Percentiles rank a stretch among this genome's conserved stretches.
phyloP scores from a whole-genome alignment of 192 early-diverging fungal species.

The Umbelopsis vinacea region DNA sequence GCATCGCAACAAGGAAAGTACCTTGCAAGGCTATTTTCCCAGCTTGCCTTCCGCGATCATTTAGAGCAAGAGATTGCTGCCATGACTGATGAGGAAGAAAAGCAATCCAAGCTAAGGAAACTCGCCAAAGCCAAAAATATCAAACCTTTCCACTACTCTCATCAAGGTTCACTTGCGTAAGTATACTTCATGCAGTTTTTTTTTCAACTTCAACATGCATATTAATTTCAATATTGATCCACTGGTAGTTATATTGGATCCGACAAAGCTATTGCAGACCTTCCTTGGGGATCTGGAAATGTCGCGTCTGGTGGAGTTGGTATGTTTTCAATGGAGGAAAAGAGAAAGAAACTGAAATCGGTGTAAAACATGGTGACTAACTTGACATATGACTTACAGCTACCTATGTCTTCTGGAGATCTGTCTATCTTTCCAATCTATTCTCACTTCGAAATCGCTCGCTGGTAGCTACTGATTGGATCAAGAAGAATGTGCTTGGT shows the following conservation, averaged over 20 bases:
- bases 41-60: slow-evolving; percentile 49
- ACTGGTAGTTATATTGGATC: slow-evolving; percentile 71
- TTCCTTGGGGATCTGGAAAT: slow-evolving; percentile 72
- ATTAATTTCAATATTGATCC: neutral
- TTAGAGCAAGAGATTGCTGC: slow-evolving; percentile 25
- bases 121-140: slow-evolving; percentile 34
- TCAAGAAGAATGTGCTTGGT: slow-evolving; percentile 84
- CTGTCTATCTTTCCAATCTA: slow-evolving; percentile 69
- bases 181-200: neutral
- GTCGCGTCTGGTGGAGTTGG: slow-evolving; percentile 59
- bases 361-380: no score
- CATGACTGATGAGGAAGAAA: neutral
- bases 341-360: no score
- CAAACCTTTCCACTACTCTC: slow-evolving; percentile 76
- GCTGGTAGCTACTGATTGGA: slow-evolving; percentile 87
- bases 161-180: slow-evolving; percentile 76
- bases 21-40: slow-evolving; percentile 72
- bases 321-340: neutral
- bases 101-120: slow-evolving; percentile 3
- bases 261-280: slow-evolving; percentile 88
- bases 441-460: slow-evolving; percentile 82
- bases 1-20: slow-evolving; percentile 85
- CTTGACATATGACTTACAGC: slow-evolving; percentile 24
- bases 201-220: neutral
- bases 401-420: slow-evolving; percentile 75